phyloP scores from a whole-genome alignment of 2,329 filamentous ascomycete species.

The Blastomyces percursus region DNA sequence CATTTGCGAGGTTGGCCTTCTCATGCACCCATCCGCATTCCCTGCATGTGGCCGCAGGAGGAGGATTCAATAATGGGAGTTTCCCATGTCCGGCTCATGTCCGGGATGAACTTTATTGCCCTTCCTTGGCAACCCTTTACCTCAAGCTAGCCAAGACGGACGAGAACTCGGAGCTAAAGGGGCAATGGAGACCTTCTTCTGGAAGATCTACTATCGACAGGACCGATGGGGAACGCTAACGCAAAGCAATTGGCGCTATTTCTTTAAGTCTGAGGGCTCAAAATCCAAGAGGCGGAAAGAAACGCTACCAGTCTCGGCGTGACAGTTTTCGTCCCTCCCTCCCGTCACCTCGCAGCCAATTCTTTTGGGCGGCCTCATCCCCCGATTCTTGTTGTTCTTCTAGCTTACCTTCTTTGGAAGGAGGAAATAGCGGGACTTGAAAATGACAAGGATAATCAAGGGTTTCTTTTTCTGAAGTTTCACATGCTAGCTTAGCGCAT shows the following conservation, averaged over 20 bases:
- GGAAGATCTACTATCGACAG: neutral
- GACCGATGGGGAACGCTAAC: too few relatives aligned
- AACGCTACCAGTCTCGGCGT: neutral
- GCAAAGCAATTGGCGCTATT: too few relatives aligned
- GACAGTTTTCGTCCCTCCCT: neutral
- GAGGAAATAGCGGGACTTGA: neutral
- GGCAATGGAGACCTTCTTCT: neutral
- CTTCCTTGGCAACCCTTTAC: neutral
- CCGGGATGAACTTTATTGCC: neutral
- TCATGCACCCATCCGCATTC: neutral
- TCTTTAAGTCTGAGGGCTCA: neutral
- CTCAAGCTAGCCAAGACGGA: neutral
- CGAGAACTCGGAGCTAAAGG: neutral
- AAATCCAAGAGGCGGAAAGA: neutral
- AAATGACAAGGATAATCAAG: too few relatives aligned
- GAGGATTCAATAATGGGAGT: neutral
- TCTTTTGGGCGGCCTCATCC: neutral
- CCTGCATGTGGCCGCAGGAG: neutral
- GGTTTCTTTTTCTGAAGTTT: neutral
- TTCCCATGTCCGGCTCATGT: neutral
- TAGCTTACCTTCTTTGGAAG: neutral
- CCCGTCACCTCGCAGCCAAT: neutral
- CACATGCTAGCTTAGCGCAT: neutral
- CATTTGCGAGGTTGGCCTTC: neutral
- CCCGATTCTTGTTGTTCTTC: neutral